phyloP scores from a whole-genome alignment of 192 early-diverging fungal genomes.

The Coemansia sp. region DNA sequence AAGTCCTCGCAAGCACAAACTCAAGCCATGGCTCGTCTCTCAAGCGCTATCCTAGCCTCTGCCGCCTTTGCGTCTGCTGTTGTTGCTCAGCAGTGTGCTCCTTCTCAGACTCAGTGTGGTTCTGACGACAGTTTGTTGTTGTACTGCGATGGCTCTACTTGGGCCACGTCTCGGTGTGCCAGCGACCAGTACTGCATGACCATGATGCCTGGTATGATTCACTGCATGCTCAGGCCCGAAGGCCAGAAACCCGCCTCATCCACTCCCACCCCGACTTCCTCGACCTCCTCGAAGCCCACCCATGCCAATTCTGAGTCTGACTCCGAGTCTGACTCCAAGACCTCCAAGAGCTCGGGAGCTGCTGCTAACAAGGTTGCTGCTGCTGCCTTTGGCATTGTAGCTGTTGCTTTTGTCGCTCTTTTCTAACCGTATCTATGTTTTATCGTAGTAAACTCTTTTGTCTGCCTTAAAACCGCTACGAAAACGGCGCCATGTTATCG shows the following conservation, averaged over 20 bases:
- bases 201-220: constrained; percentile 42
- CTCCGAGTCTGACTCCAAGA: not conserved
- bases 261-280: constrained; percentile 5
- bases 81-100: constrained; percentile 24
- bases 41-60: constrained; percentile 15
- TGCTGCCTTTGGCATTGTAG: constrained; percentile 15
- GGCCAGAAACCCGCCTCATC: not conserved
- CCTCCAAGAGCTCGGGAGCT: not conserved
- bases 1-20: not conserved
- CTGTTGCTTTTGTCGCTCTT: constrained; percentile 25
- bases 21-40: constrained; percentile 20
- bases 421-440: constrained; percentile 18
- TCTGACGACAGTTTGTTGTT: constrained; percentile 18
- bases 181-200: constrained; percentile 45
- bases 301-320: not conserved
- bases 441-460: no score
- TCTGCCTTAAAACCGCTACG: no score
- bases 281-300: constrained; percentile 3
- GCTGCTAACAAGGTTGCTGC: constrained; percentile 19
- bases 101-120: constrained; percentile 17
- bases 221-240: constrained; percentile 50
- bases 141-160: constrained; percentile 22
- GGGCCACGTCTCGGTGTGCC: constrained; percentile 21
- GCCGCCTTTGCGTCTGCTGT: constrained; percentile 10
- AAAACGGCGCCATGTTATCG: no score